Evolutionary conservation across 345 rosid genomes (phyloP), one percentile per base, ranked within the genome.

Genomic region (Alliaria petiolata): DNA sequence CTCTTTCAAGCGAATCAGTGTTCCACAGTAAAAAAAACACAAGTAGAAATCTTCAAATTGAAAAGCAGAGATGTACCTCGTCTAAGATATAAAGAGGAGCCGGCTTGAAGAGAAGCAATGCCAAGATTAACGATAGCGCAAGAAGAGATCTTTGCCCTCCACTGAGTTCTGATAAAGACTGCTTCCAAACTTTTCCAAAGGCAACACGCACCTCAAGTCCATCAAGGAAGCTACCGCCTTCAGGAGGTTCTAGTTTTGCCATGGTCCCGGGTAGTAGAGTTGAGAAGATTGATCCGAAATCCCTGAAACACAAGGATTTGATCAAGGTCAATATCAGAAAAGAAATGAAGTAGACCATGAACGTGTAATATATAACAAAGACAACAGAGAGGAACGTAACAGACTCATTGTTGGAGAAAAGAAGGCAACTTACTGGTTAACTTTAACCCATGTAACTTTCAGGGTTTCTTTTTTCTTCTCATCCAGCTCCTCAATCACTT

Each of bases 131-230:
- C 39, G 99, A 95, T 31, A 95, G 89, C 35, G 99, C 98, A 26
- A 95, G 89, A 45, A 95, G 81, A 69, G 99, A 91, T 65, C 99
- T 77, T 80, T 95, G 98, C 31, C 99, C 99, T 64, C 99, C 98
- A 47, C 99, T 95, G 47, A 95, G 79, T 72, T 95, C 99, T 50
- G 99, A 95, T 75, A 95, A 66, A 57, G 98, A 89, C 81, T 89
- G 99, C 75, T 95, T 95, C 99, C 97, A 95, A 22, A 95, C 95
- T 73, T 93, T 53, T 15, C 99, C 99, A 80, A 95, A 95, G 64
- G 99, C 99, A 55, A 95, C 96, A 67, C 99, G 83, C 74, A 91
- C 99, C 88, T 91, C 99, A 47, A 95, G 87, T 74, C 99, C 99
- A 78, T 91, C 99, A 58, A 95, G 85, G 80, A 95, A 91, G 72